Evolutionary conservation across 1,284 basidiomycete species (phyloP).

Genomic region (Moniliophthora roreri): DNA sequence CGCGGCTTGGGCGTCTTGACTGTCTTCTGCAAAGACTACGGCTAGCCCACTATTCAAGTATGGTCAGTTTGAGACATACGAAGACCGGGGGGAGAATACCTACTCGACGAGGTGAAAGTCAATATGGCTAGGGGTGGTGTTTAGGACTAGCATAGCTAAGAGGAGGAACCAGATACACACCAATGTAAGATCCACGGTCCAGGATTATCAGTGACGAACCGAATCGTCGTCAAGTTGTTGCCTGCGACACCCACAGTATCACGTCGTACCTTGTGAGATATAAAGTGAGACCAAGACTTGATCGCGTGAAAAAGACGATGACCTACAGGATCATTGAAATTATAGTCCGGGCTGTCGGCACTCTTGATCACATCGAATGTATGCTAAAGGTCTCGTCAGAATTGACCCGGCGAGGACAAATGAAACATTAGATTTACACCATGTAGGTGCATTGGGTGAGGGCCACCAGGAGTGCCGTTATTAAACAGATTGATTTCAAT

Average conservation of each 20-base stretch:
- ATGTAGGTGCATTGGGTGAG: conserved; percentile 38
- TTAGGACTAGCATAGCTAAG: background rate
- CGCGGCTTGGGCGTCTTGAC: conserved; percentile 2
- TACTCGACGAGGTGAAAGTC: conserved; percentile 27
- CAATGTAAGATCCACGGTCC: conserved; percentile 22
- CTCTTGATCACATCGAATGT: conserved; percentile 36
- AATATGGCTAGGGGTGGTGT: conserved; percentile 21
- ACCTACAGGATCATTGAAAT: conserved; percentile 30
- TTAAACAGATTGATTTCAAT: conserved; percentile 37
- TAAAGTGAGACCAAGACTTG: background rate
- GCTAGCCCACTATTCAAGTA: conserved; percentile 10
- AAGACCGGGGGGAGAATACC: background rate
- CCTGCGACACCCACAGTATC: conserved; percentile 25
- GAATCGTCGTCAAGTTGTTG: conserved; percentile 29
- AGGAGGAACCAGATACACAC: conserved; percentile 12
- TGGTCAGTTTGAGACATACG: background rate
- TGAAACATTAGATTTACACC: conserved; percentile 30
- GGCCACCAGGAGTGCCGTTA: conserved; percentile 26
- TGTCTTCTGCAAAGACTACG: conserved; percentile 14
- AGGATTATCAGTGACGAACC: conserved; percentile 28
- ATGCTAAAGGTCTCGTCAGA: conserved; percentile 36
- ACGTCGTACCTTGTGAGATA: conserved; percentile 19
- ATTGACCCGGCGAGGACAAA: background rate
- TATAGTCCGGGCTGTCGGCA: conserved; percentile 24
- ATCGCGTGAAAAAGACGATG: no score